Percentiles rank a stretch among this genome's conserved stretches.
These are phyloP conservation scores for Cladosporium sp. DNA, from an alignment of 2,329 filamentous ascomycete species.

Conservation along the genomic window DNA sequence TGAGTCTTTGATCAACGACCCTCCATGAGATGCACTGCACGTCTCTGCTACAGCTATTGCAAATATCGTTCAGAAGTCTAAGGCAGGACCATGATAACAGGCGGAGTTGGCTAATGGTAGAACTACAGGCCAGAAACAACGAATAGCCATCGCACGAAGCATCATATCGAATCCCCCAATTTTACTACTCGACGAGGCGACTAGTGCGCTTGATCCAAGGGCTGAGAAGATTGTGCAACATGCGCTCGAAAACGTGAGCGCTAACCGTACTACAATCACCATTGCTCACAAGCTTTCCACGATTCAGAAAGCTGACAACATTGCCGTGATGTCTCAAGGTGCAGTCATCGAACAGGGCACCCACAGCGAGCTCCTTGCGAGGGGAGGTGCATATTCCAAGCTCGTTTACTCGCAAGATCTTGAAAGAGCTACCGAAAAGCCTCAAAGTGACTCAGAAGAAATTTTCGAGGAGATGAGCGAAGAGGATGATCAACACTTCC, in stretches of 20 bases:
- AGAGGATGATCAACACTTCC: constrained; percentile 27
- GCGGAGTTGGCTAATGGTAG: background rate
- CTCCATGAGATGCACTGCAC: too few species aligned
- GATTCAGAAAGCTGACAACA: constrained; percentile 41
- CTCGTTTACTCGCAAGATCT: constrained; percentile 48
- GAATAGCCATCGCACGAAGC: constrained; percentile 35
- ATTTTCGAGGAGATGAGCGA: constrained; percentile 25
- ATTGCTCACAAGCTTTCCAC: constrained; percentile 46
- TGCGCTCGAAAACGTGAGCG: constrained; percentile 30
- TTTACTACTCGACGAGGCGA: constrained; percentile 35
- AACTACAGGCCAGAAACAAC: constrained; percentile 26
- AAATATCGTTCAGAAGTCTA: background rate
- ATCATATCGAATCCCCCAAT: constrained; percentile 34
- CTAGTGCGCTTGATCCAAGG: constrained; percentile 33
- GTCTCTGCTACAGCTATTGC: background rate
- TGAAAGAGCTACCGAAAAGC: constrained; percentile 16
- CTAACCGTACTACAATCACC: constrained; percentile 32
- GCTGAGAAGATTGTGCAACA: constrained; percentile 33
- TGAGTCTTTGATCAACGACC: background rate
- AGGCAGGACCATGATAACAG: background rate
- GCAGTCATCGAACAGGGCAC: constrained; percentile 42
- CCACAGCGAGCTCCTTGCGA: constrained; percentile 36
- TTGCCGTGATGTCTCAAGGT: constrained; percentile 43
- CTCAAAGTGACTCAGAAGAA: constrained; percentile 24
- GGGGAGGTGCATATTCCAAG: constrained; percentile 36